These are phyloP conservation scores for Plantago coronopus DNA, from an alignment of 305 asterid species.

Conservation along the genomic window DNA sequence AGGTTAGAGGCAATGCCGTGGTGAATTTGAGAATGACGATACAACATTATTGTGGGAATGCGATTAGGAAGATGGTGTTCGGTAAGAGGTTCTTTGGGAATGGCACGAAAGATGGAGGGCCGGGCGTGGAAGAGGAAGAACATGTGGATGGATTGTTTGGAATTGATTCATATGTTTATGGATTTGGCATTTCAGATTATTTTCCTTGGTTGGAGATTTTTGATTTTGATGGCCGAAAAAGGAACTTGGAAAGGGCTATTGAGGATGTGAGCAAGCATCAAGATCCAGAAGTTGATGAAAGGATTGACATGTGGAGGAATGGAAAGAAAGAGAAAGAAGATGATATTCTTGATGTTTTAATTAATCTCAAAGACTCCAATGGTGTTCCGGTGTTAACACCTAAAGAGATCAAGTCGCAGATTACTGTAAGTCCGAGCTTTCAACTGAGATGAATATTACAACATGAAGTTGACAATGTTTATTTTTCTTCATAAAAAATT, in stretches of 20 bases:
- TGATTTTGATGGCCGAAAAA: constrained; percentile 14
- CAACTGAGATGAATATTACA: too few species aligned
- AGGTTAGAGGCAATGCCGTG: not conserved
- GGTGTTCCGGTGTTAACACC: not conserved
- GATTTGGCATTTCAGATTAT: constrained; percentile 9
- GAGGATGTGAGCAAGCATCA: not conserved
- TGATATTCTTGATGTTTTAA: constrained; percentile 16
- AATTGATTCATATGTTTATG: not conserved
- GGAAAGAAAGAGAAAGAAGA: constrained; percentile 3
- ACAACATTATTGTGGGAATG: constrained; percentile 14
- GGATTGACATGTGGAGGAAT: constrained; percentile 12
- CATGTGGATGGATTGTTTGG: constrained; percentile 2
- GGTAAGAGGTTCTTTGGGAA: constrained; percentile 3
- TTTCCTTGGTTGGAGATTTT: constrained; percentile 9
- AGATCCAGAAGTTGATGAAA: constrained; percentile 11
- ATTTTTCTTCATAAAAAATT: too few species aligned
- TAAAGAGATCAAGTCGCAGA: constrained; percentile 11
- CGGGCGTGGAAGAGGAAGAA: constrained; percentile 11
- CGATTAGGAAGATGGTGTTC: constrained; percentile 6
- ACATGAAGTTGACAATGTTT: too few species aligned
- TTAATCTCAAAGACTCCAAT: not conserved
- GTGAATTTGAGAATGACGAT: constrained; percentile 1
- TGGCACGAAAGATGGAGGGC: constrained; percentile 4
- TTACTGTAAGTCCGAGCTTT: constrained; percentile 1
- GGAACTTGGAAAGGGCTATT: not conserved